Evolutionary conservation across 441 rosid genomes (phyloP).

Genomic region (Syzygium syzygioides): DNA sequence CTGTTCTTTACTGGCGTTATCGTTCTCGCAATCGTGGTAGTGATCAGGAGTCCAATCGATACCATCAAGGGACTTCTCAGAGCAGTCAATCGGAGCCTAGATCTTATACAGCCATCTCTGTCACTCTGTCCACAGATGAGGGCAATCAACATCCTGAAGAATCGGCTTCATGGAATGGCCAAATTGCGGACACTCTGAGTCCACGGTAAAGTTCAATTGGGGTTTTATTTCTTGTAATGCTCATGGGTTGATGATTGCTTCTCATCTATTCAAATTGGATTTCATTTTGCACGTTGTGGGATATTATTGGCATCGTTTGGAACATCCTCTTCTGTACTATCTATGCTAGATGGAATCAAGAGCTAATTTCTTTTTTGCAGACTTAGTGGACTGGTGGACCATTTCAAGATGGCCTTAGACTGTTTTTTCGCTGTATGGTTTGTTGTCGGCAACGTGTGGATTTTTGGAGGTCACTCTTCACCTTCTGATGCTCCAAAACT

Average conservation of each 20-base stretch:
- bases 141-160: slow-evolving; percentile 25
- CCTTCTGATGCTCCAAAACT: slow-evolving; percentile 84
- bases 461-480: slow-evolving; percentile 95
- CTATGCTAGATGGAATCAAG: neutral
- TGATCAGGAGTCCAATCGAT: slow-evolving; percentile 56
- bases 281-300: neutral
- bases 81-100: slow-evolving; percentile 36
- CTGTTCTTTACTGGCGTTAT: slow-evolving; percentile 84
- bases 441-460: slow-evolving; percentile 99
- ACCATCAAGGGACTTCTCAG: slow-evolving; percentile 44
- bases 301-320: neutral
- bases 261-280: neutral
- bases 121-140: slow-evolving; percentile 51
- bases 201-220: slow-evolving; percentile 33
- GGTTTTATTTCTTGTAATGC: neutral
- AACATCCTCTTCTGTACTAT: neutral
- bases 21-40: slow-evolving; percentile 45
- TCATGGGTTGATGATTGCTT: neutral
- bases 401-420: slow-evolving; percentile 83
- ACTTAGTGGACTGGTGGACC: slow-evolving; percentile 62
- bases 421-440: slow-evolving; percentile 99
- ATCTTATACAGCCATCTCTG: slow-evolving; percentile 57
- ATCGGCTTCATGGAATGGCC: slow-evolving; percentile 24
- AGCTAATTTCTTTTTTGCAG: slow-evolving; percentile 30
- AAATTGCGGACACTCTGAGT: slow-evolving; percentile 34